Evolutionary conservation across 202 grass and related monocot genomes (phyloP), one percentile per base, ranked within the genome.

Genomic region (Eragrostis tef): DNA sequence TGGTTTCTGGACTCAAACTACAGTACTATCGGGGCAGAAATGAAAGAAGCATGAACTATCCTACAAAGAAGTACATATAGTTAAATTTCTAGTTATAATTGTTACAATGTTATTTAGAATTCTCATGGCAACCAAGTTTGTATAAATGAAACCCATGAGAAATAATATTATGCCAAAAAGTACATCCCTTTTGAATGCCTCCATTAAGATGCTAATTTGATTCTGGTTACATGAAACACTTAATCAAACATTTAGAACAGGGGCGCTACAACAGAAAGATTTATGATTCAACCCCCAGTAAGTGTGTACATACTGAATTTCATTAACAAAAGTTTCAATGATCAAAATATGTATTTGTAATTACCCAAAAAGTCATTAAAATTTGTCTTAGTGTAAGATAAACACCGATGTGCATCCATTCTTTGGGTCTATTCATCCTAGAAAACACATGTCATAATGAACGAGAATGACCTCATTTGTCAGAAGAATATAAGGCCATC

Each of bases 1-100:
- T 25, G 79, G 62, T 66, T 88, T 85, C 12, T 70, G 26, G 19
- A 84, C 52, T 80, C 29, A 45, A 52, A 17, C 61, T 84, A 13
- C 46, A 19, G 22, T 11, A 6, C 10, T 54, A 21, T 61, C 31
- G 4, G 25, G 52, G 69, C 53, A 69, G 62, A 41, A 31, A 61
- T 27, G 74, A 67, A 17, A 63, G 31, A 45, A n/a, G 6, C 50
- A 88, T 44, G 21, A 74, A 51, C 79, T 60, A 73, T 58, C 42
- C 79, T 58, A 74, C 57, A 39, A 74, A 12, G 63, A 88, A 57
- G 20, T 53, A 60, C 25, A 14, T 61, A 46, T 48, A 79, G 50
- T 74, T n/a, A 68, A 77, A 74, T 51, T 74, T 67, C 27, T 0
- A 0, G 19, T 29, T 67, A 36, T 60, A 77, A 16, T 83, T 50